A percentile compares a stretch with the other conserved stretches of the same genome.
Evolutionary conservation across 2,329 filamentous ascomycete species (phyloP).

Genomic region (Phyllosticta ampelicida): DNA sequence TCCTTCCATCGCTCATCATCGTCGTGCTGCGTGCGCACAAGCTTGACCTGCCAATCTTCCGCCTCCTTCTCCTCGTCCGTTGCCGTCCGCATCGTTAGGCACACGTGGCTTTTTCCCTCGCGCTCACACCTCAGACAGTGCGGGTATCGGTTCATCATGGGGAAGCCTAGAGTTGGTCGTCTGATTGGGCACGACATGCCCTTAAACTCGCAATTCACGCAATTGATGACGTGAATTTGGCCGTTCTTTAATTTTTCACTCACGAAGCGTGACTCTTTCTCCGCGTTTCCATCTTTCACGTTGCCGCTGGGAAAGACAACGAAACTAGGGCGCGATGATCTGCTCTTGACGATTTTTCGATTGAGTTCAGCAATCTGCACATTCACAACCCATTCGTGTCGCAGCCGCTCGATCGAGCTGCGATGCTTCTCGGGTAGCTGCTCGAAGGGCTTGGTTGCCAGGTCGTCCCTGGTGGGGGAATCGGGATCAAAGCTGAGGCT

Average conservation of each 20-base stretch:
- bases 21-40: not conserved
- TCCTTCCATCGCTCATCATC: not conserved
- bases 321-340: not conserved
- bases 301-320: not conserved
- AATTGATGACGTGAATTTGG: not conserved
- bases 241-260: constrained; percentile 12
- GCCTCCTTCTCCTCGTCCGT: not conserved
- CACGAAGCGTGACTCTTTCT: not conserved
- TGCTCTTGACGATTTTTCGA: not conserved
- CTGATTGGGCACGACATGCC: not conserved
- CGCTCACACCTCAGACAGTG: constrained; percentile 6
- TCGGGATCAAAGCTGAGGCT: not conserved
- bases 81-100: constrained; percentile 2
- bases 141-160: not conserved
- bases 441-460: not conserved
- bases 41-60: not conserved
- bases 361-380: no score
- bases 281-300: not conserved
- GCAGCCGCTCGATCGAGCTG: not conserved
- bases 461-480: not conserved
- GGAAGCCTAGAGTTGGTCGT: not conserved
- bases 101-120: constrained; percentile 1
- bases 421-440: not conserved
- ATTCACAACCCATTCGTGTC: not conserved
- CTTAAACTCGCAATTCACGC: constrained; percentile 5